A percentile compares a stretch with the other conserved stretches of the same genome.
Conservation (phyloP, 2,329 filamentous ascomycete genomes). For the Pyricularia grisea region DNA sequence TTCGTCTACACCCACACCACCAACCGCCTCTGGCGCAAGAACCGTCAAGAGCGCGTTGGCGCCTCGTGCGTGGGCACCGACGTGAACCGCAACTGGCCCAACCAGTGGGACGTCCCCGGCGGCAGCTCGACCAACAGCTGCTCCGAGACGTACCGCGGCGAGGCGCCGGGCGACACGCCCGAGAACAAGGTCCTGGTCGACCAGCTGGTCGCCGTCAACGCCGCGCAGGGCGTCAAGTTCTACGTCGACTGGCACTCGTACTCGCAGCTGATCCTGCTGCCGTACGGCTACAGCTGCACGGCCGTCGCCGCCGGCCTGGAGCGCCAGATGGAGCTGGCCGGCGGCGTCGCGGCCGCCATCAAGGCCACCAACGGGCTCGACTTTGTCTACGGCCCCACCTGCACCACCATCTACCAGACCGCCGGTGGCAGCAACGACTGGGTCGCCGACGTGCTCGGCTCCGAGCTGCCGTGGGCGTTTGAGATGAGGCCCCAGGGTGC, state of each 20-base stretch:
- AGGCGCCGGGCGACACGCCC: constrained; percentile 28
- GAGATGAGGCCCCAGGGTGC: constrained; percentile 26
- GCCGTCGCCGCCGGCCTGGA: constrained; percentile 32
- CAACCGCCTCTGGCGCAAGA: constrained; percentile 54
- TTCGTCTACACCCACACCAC: constrained; percentile 49
- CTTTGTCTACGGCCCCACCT: constrained; percentile 41
- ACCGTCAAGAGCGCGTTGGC: constrained; percentile 31
- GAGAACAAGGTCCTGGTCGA: constrained; percentile 39
- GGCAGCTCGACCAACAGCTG: constrained; percentile 30
- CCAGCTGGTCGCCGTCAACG: constrained; percentile 21
- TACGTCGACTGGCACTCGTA: constrained; percentile 60
- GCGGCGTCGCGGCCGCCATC: constrained; percentile 40
- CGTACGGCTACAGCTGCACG: constrained; percentile 51
- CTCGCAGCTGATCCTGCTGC: constrained; percentile 51
- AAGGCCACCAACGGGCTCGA: constrained; percentile 26
- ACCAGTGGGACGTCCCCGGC: constrained; percentile 31
- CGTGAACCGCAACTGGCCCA: constrained; percentile 42
- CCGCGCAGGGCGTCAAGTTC: constrained; percentile 40
- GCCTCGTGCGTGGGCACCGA: constrained; percentile 42
- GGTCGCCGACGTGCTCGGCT: constrained; percentile 28
- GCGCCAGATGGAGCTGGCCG: constrained; percentile 38
- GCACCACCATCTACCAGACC: constrained; percentile 51
- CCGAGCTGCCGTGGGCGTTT: constrained; percentile 29
- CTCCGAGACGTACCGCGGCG: constrained; percentile 30
- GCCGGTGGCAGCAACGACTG: constrained; percentile 36